Base-by-base conservation (phyloP, 1,284 basidiomycete genomes). In the Meira nashicola region DNA sequence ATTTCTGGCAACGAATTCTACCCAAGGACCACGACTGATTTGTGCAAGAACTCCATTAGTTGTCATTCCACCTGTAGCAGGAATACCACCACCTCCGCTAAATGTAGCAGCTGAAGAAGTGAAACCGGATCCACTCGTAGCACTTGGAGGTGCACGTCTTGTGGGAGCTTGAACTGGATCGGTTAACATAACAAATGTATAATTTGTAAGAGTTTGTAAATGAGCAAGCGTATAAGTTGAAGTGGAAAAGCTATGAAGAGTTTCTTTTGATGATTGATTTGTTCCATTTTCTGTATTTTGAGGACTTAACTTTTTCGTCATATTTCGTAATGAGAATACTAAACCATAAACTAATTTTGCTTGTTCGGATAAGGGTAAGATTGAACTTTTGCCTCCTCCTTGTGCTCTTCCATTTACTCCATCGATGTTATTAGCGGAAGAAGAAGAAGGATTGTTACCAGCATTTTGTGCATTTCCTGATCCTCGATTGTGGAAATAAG, bases 321-420 rank as follows among this genome's bases (percentile, higher is more conserved):
- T 93, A 79, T 92, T 94, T 57, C 92, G 82, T 66, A 98, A 79
- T 7, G 91, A 94, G 56, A 96, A 83, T 17, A 98, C 84, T 47
- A 98, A 89, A 61, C 95, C 95, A 76, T 97, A 98, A 0, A 98
- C 92, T 56, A 98, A 84, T 79, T 99, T 99, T 1, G 89, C 88
- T 79, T 99, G 93, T 80, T 99, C 94, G 75, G 98, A 93, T 67
- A 99, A 96, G 4, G 93, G 83, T 1, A 78, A 65, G 21, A 43
- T 49, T 9, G 55, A 8, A 44, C n/a, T 51, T 5, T 40, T 41
- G 23, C 19, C 10, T 3, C n/a, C 52, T 14, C 3, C 19, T 23
- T n/a, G 23, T 1, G 41, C 44, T 8, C 49, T 23, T 11, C 23
- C 8, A 41, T 10, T 15, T 17, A 21, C 37, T 4, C 9, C 9